A percentile compares a stretch with the other conserved stretches of the same genome.
phyloP scores from a whole-genome alignment of 2,329 filamentous ascomycete genomes.

The Sordariomycetes sp. region DNA sequence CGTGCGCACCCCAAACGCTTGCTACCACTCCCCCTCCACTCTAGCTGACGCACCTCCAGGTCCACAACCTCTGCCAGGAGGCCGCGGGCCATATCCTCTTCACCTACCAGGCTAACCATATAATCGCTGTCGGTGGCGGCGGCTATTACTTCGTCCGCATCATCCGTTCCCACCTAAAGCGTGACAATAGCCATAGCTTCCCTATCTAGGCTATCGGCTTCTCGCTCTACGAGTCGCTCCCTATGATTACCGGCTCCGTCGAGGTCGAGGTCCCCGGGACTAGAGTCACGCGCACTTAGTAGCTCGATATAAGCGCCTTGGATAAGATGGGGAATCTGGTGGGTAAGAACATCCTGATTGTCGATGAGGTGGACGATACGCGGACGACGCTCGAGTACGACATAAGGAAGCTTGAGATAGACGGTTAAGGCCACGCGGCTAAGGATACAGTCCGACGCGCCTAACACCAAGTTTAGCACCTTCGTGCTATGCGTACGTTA shows the following conservation, averaged over 20 bases:
- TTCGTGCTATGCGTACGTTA: slow-evolving; percentile 81
- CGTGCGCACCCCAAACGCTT: slow-evolving; percentile 35
- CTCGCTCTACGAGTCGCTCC: slow-evolving; percentile 84
- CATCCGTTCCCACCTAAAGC: slow-evolving; percentile 92
- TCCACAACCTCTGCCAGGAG: slow-evolving; percentile 92
- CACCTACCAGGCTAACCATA: slow-evolving; percentile 83
- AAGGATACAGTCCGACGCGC: slow-evolving; percentile 49
- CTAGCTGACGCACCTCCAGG: slow-evolving; percentile 33
- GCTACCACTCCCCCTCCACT: not conserved
- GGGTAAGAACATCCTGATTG: slow-evolving; percentile 82
- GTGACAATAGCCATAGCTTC: slow-evolving; percentile 77
- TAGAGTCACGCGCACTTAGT: slow-evolving; percentile 95
- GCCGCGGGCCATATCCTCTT: slow-evolving; percentile 70
- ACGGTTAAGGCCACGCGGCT: slow-evolving; percentile 71
- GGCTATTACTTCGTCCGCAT: slow-evolving; percentile 96
- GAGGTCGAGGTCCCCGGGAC: slow-evolving; percentile 67
- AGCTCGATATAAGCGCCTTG: slow-evolving; percentile 80
- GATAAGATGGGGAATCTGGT: slow-evolving; percentile 77
- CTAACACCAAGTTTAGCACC: slow-evolving; percentile 78
- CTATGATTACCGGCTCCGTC: slow-evolving; percentile 24
- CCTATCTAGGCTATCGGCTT: slow-evolving; percentile 98
- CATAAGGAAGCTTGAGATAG: slow-evolving; percentile 85
- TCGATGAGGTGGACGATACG: slow-evolving; percentile 93
- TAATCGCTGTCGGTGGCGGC: slow-evolving; percentile 96
- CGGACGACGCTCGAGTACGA: slow-evolving; percentile 90